phyloP scores from a whole-genome alignment of 176 grass and related monocot species.

The Oryza punctata region DNA sequence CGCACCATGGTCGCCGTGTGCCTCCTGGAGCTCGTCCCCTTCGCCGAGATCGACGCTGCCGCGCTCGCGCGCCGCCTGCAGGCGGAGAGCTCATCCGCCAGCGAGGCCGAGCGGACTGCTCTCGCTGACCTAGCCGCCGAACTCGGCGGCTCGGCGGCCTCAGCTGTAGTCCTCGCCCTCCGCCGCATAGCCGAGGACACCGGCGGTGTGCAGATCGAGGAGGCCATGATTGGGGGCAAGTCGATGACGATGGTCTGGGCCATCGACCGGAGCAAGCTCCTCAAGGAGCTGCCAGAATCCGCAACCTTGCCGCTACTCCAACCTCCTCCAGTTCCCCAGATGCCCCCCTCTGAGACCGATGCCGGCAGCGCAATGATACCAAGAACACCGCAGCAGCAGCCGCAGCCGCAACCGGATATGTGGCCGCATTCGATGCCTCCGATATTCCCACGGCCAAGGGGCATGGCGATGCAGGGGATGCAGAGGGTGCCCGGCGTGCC shows the following conservation, averaged over 20 bases:
- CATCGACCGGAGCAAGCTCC: conserved; percentile 91
- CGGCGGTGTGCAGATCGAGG: conserved; percentile 81
- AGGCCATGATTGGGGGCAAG: conserved; percentile 80
- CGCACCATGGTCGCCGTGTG: conserved; percentile 89
- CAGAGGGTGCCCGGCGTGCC: conserved; percentile 44
- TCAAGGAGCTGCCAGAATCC: conserved; percentile 89
- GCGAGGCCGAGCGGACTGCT: conserved; percentile 59
- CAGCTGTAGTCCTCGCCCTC: conserved; percentile 75
- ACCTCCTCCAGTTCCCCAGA: conserved; percentile 28
- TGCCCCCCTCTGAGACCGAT: conserved; percentile 32
- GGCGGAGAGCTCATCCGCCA: conserved; percentile 66
- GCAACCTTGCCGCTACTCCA: conserved; percentile 45
- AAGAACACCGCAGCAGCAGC: conserved; percentile 39
- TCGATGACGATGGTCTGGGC: conserved; percentile 87
- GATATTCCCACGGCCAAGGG: conserved; percentile 74
- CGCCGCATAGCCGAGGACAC: conserved; percentile 76
- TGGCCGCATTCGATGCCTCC: conserved; percentile 79
- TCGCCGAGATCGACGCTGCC: conserved; percentile 81
- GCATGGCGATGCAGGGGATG: conserved; percentile 58
- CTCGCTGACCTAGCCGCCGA: conserved; percentile 70
- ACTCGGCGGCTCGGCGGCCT: conserved; percentile 56
- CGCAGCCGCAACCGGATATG: conserved; percentile 60
- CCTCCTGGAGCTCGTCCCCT: conserved; percentile 84
- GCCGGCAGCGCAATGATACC: conserved; percentile 48
- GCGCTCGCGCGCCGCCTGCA: conserved; percentile 77